Evolutionary conservation across 139 green algal genomes (phyloP).

Genomic region (Dunaliella sp.): DNA sequence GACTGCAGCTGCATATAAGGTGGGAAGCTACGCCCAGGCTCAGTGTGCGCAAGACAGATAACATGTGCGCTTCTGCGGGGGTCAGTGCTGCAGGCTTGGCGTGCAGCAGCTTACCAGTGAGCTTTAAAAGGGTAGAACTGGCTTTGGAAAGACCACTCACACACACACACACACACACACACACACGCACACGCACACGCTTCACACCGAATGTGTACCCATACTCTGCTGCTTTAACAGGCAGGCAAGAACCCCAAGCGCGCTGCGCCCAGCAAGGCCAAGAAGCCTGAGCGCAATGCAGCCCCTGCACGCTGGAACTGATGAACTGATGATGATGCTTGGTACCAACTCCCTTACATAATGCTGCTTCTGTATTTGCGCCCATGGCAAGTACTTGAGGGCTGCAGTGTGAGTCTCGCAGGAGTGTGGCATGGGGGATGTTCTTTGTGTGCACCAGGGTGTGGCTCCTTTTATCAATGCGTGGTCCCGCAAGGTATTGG

Average conservation of each 20-base stretch:
- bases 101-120: not conserved
- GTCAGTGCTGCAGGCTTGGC: not conserved
- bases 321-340: not conserved
- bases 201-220: no score
- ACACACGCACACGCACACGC: not conserved
- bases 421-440: no score
- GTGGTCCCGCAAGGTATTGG: not conserved
- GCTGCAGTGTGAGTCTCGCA: no score
- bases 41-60: not conserved
- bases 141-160: not conserved
- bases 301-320: not conserved
- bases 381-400: not conserved
- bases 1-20: no score
- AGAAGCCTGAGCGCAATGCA: conserved; percentile 16
- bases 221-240: not conserved
- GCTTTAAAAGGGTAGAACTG: not conserved
- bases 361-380: not conserved
- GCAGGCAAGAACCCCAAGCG: not conserved
- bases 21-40: not conserved
- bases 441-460: no score
- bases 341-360: not conserved
- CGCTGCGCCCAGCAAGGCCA: not conserved
- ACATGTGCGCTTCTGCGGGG: not conserved
- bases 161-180: not conserved
- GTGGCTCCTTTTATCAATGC: no score